These are phyloP conservation scores for Begonia fuchsioides DNA, from an alignment of 306 rosid genomes.

Conservation along the genomic window DNA sequence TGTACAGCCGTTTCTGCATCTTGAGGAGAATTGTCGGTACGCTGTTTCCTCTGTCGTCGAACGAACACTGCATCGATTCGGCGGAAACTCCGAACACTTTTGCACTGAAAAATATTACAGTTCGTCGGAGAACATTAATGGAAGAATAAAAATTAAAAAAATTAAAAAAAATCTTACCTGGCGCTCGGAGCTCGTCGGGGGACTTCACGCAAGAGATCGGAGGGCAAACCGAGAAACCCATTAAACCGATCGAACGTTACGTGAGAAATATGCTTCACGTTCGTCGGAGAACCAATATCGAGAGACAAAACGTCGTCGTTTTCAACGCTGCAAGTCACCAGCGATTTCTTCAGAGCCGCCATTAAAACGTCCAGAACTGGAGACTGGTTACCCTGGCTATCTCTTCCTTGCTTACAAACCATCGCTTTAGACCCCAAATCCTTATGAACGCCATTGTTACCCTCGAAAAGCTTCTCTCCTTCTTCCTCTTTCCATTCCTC, in stretches of 20 bases:
- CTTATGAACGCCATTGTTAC: slow-evolving; percentile 18
- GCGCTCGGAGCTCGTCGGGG: slow-evolving; percentile 82
- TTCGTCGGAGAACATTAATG: background rate
- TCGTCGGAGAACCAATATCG: slow-evolving; percentile 83
- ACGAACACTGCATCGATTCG: slow-evolving; percentile 87
- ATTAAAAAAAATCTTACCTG: slow-evolving; percentile 21
- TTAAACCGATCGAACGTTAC: slow-evolving; percentile 80
- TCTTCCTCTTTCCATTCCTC: background rate
- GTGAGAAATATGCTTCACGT: slow-evolving; percentile 74
- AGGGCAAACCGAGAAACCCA: slow-evolving; percentile 85
- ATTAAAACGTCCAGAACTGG: slow-evolving; percentile 50
- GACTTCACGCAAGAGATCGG: slow-evolving; percentile 67
- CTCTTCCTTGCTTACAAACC: slow-evolving; percentile 11
- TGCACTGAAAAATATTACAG: slow-evolving; percentile 51
- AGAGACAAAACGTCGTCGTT: slow-evolving; percentile 30
- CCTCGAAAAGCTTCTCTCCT: slow-evolving; percentile 11
- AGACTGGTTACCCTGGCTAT: slow-evolving; percentile 63
- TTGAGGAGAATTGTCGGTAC: slow-evolving; percentile 68
- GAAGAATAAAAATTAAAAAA: background rate
- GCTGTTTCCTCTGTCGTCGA: slow-evolving; percentile 84
- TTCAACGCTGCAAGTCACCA: slow-evolving; percentile 42
- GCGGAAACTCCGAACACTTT: slow-evolving; percentile 84
- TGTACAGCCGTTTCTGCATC: slow-evolving; percentile 73
- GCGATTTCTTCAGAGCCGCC: slow-evolving; percentile 57
- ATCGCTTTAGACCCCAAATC: slow-evolving; percentile 1